Evolutionary conservation across 2,329 filamentous ascomycete genomes (phyloP).

Genomic region (Aspergillus quadrilineatus): DNA sequence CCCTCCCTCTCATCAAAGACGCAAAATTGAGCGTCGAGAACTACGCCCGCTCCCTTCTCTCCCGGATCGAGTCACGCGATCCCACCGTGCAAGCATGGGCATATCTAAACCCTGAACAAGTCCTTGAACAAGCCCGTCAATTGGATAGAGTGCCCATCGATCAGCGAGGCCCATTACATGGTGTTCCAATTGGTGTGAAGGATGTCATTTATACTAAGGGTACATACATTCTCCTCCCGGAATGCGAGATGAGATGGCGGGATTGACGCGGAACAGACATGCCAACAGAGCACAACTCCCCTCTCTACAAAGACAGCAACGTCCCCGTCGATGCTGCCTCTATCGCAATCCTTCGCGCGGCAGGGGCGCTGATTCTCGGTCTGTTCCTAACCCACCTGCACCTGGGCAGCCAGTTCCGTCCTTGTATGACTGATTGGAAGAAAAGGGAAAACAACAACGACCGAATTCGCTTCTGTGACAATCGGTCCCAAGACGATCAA

Average conservation of each 20-base stretch:
- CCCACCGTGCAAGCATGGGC: constrained; percentile 53
- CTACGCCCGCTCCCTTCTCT: constrained; percentile 51
- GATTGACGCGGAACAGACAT: constrained; percentile 8
- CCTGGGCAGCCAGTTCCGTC: neutral
- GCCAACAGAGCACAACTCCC: constrained; percentile 15
- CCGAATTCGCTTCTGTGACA: constrained; percentile 13
- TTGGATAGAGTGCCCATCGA: constrained; percentile 52
- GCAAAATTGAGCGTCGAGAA: constrained; percentile 50
- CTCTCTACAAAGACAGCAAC: constrained; percentile 10
- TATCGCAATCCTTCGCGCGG: constrained; percentile 4
- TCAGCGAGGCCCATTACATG: constrained; percentile 57
- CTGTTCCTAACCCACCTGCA: neutral
- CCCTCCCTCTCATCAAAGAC: neutral
- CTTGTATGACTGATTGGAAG: neutral
- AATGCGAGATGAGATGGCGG: neutral
- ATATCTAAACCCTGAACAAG: constrained; percentile 46
- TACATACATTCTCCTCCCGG: constrained; percentile 16
- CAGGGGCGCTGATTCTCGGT: constrained; percentile 17
- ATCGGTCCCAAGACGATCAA: constrained; percentile 51
- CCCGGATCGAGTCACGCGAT: constrained; percentile 48
- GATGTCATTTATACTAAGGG: constrained; percentile 60
- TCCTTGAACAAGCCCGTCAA: constrained; percentile 47
- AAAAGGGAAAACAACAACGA: constrained; percentile 17
- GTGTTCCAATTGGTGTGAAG: constrained; percentile 59
- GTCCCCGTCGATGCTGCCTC: constrained; percentile 6